Conservation (phyloP, 176 grass and related monocot genomes). For the Aegilops tauschii region DNA sequence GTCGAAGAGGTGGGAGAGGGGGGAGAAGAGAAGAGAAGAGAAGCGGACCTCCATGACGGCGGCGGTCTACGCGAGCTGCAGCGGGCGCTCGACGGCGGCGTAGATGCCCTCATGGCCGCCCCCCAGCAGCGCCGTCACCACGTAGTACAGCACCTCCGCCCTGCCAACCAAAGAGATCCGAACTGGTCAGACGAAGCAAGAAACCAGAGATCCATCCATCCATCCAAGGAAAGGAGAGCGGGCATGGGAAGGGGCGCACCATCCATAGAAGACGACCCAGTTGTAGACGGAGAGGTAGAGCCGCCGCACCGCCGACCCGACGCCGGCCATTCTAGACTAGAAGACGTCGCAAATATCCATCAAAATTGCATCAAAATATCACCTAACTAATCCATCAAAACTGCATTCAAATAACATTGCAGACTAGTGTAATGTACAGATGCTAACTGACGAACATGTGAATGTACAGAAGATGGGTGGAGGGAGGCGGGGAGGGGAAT, state of each 20-base stretch:
- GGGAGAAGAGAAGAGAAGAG: background rate
- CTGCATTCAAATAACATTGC: too few relatives aligned
- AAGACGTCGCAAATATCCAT: too few relatives aligned
- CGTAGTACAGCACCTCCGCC: slow-evolving; percentile 46
- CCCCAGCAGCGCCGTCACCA: slow-evolving; percentile 4
- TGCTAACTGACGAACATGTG: too few relatives aligned
- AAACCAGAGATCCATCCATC: background rate
- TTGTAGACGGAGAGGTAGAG: slow-evolving; percentile 19
- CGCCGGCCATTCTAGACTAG: slow-evolving; percentile 21
- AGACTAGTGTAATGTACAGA: too few relatives aligned
- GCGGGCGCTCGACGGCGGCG: slow-evolving; percentile 41
- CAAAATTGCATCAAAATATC: too few relatives aligned
- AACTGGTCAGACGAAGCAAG: background rate
- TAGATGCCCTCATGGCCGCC: slow-evolving; percentile 37
- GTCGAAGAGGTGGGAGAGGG: background rate
- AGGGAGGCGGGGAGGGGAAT: too few relatives aligned
- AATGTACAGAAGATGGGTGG: too few relatives aligned
- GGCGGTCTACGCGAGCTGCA: slow-evolving; percentile 47
- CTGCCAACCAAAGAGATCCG: slow-evolving; percentile 7
- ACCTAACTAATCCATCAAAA: too few relatives aligned
- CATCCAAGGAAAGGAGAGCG: background rate
- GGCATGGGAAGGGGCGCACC: background rate
- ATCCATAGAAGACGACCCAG: slow-evolving; percentile 49
- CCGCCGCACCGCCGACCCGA: slow-evolving; percentile 1
- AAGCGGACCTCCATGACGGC: slow-evolving; percentile 35